Conservation (phyloP, 2,329 filamentous ascomycete genomes). For the Apiospora pterosperma region DNA sequence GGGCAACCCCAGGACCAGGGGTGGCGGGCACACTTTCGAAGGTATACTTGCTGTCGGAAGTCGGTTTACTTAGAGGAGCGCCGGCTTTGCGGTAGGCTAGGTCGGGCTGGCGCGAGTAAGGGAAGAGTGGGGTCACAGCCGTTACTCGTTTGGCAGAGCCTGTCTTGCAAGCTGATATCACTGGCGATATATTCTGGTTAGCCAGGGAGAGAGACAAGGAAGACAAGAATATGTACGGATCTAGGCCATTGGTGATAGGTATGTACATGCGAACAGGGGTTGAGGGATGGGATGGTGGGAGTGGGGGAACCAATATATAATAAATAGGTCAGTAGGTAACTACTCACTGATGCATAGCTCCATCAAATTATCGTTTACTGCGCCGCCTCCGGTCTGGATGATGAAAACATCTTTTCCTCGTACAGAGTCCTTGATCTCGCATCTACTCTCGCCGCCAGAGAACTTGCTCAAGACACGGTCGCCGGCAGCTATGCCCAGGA, state of each 20-base stretch:
- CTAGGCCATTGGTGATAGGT: too few species aligned
- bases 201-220: background rate
- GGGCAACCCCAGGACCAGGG: conserved; percentile 68
- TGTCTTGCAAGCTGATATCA: conserved; percentile 95
- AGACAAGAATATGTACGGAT: too few species aligned
- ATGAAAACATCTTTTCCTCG: conserved; percentile 99
- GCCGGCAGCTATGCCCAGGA: conserved; percentile 81
- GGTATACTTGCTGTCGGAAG: conserved; percentile 64
- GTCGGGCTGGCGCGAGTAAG: conserved; percentile 94
- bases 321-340: too few species aligned
- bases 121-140: conserved; percentile 90
- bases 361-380: conserved; percentile 94
- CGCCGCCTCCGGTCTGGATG: conserved; percentile 87
- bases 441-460: conserved; percentile 89
- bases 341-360: conserved; percentile 78
- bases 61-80: conserved; percentile 75
- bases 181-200: conserved; percentile 12
- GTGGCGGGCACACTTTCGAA: conserved; percentile 92
- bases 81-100: conserved; percentile 95
- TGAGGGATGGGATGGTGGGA: background rate
- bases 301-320: background rate
- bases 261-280: too few species aligned
- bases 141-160: conserved; percentile 91
- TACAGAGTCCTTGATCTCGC: conserved; percentile 94
- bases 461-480: conserved; percentile 88